Conservation (phyloP, 169 alveolate species). For the Nephromyces sp. region DNA sequence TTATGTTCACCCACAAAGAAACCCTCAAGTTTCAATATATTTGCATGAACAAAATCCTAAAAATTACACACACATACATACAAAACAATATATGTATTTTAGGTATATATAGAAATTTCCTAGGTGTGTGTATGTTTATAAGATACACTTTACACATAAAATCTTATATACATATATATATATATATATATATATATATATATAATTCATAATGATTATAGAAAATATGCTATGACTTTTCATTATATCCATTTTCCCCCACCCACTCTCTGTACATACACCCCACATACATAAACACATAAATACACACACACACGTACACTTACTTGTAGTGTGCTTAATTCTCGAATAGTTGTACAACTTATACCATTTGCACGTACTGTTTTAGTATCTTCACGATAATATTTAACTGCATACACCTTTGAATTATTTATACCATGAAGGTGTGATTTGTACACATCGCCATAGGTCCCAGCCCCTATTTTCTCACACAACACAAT, state of each 20-base stretch:
- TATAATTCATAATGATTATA: too few relatives aligned
- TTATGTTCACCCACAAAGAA: neutral
- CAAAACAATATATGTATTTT: neutral
- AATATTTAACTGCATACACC: conserved; percentile 64
- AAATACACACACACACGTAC: neutral
- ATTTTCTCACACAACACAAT: conserved; percentile 11
- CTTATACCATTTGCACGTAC: conserved; percentile 72
- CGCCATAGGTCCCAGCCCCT: conserved; percentile 85
- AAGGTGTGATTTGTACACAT: conserved; percentile 62
- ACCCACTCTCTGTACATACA: too few relatives aligned
- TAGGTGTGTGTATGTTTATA: too few relatives aligned
- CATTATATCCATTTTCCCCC: too few relatives aligned
- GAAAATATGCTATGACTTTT: too few relatives aligned
- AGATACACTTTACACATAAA: too few relatives aligned
- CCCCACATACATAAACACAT: too few relatives aligned
- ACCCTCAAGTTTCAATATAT: neutral
- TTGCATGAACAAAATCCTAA: neutral
- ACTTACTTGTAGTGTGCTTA: conserved; percentile 59
- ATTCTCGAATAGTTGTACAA: conserved; percentile 71
- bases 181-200: too few relatives aligned
- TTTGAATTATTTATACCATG: neutral
- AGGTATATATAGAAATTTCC: too few relatives aligned
- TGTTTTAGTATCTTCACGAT: conserved; percentile 67
- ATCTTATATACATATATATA: too few relatives aligned
- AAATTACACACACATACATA: neutral